Conservation (phyloP, 441 rosid genomes). For the Aleurites moluccanus region DNA sequence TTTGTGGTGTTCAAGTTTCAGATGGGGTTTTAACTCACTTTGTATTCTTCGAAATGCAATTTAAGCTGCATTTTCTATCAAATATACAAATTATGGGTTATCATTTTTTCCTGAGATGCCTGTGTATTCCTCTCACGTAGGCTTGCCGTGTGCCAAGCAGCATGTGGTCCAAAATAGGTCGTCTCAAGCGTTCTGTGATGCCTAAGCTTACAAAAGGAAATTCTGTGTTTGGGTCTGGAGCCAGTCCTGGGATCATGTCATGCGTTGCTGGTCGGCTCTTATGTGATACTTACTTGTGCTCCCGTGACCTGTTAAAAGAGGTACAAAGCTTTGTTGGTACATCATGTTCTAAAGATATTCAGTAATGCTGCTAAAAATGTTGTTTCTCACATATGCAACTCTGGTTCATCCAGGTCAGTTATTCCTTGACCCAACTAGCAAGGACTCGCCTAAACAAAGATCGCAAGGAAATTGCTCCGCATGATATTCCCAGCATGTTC, state of each 20-base stretch:
- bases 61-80: slow-evolving; percentile 1
- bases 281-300: slow-evolving; percentile 85
- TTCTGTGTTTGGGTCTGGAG: slow-evolving; percentile 80
- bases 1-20: neutral
- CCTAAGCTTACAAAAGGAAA: slow-evolving; percentile 84
- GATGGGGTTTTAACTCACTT: slow-evolving; percentile 7
- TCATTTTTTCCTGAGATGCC: slow-evolving; percentile 12
- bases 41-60: neutral
- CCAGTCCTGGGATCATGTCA: slow-evolving; percentile 89
- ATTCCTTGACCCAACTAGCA: slow-evolving; percentile 92
- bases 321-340: slow-evolving; percentile 40
- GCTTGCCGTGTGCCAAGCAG: slow-evolving; percentile 84
- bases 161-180: slow-evolving; percentile 98
- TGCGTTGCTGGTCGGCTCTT: slow-evolving; percentile 95
- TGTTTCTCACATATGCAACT: slow-evolving; percentile 31
- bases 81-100: slow-evolving; percentile 15
- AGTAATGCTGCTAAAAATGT: slow-evolving; percentile 25
- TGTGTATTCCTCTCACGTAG: slow-evolving; percentile 36
- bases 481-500: slow-evolving; percentile 81
- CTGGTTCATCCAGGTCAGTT: slow-evolving; percentile 76
- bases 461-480: slow-evolving; percentile 81
- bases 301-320: slow-evolving; percentile 91
- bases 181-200: slow-evolving; percentile 90
- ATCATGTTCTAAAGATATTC: neutral
- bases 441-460: slow-evolving; percentile 85